Conservation (phyloP, 2,329 filamentous ascomycete genomes). For the Xylariaceae sp. region DNA sequence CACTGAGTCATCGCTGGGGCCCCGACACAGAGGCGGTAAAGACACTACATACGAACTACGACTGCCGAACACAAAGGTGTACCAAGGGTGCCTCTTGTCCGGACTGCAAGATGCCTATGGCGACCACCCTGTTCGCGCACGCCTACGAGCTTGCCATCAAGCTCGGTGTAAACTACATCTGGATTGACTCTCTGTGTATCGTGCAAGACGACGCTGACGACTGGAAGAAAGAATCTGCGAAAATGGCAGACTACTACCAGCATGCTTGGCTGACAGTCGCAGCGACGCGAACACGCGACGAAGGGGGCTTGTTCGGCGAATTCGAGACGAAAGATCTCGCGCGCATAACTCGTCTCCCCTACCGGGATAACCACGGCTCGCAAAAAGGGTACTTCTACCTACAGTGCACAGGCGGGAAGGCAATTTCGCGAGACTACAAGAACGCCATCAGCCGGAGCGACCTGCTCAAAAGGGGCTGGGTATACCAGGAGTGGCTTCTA, state of each 20-base stretch:
- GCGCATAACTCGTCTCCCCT: conserved; percentile 5
- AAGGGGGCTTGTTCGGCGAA: conserved; percentile 6
- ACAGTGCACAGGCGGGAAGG: conserved; percentile 1
- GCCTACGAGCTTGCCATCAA: conserved; percentile 6
- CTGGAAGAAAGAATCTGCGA: conserved; percentile 14
- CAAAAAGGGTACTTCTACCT: conserved; percentile 21
- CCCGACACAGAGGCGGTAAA: conserved; percentile 7
- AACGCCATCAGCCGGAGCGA: conserved; percentile 7
- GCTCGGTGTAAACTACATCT: conserved; percentile 6
- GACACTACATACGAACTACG: conserved; percentile 13
- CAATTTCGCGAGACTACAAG: conserved; percentile 10
- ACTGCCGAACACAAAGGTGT: conserved; percentile 5
- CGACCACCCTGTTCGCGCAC: conserved; percentile 8
- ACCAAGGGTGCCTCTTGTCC: conserved; percentile 2
- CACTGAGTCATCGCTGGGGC: conserved; percentile 19
- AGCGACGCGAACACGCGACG: background rate
- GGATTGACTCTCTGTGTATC: conserved; percentile 14
- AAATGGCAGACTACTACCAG: conserved; percentile 24
- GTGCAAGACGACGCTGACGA: conserved; percentile 12
- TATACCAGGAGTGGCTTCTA: conserved; percentile 23
- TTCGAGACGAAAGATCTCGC: conserved; percentile 1
- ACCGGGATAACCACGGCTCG: conserved; percentile 2
- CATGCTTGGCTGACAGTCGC: conserved; percentile 18
- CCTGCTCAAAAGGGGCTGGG: conserved; percentile 18
- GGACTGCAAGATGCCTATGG: background rate